Base-by-base conservation (phyloP, 306 rosid genomes). In the Sphenostylis stenocarpa region DNA sequence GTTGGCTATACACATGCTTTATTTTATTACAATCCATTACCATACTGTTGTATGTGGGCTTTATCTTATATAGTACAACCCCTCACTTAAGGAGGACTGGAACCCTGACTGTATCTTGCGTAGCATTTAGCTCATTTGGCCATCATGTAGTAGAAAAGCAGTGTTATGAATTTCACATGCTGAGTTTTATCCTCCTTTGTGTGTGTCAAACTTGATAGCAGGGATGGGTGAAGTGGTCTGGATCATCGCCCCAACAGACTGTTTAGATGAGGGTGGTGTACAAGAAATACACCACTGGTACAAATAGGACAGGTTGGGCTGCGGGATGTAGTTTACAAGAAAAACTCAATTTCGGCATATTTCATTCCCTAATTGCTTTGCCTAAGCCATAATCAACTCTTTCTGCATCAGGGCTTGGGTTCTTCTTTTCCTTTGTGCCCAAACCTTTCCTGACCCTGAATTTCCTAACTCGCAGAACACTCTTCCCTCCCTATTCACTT, bases 81-180 rank as follows among this genome's bases (percentile, higher is more conserved):
- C 26, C 26, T 51, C 57, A 51, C 4, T 51, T 6, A 13, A 7
- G 24, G 57, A 51, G 24, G n/a, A n/a, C 57, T 3, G 0, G 24
- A 17, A 19, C 57, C 57, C 5, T 17, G 57, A 19, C 64, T 64
- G 57, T 21, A 52, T 53, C 68, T 63, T 53, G 57, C 31, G 15
- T 57, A 67, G 52, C 47, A n/a, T 65, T 26, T 26, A 63, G 67
- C 34, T 19, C 62, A 39, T 70, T 70, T 47, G 29, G 60, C 31
- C 9, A 10, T 53, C 60, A 20, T 53, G 21, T 20, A 16, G 56
- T 49, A 49, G 24, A 47, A 16, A 47, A 51, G 4, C 31, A 53
- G 16, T 56, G 63, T 24, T 56, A 15, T 21, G 34, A 23, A 56
- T 11, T 26, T 53, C 15, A 6, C 56, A 49, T 33, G 38, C 12